Evolutionary conservation across 148 eudicot genomes (phyloP).

Genomic region (Heliamphora exappendiculata): DNA sequence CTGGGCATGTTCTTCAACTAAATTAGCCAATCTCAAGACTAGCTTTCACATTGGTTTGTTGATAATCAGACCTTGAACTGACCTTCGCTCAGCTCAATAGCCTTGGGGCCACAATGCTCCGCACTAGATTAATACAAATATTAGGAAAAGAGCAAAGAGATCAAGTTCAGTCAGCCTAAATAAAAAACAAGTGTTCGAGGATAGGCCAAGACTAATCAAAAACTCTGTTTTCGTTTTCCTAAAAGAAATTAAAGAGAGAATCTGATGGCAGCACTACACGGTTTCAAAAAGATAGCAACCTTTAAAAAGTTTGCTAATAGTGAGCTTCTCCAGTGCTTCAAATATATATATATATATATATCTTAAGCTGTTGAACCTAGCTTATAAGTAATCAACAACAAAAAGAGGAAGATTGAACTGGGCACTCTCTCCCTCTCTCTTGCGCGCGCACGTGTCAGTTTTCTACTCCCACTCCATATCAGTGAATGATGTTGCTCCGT

Average conservation of each 20-base stretch:
- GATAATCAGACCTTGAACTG: too few relatives aligned
- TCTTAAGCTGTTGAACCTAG: neutral
- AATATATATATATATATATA: too few relatives aligned
- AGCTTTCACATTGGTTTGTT: neutral
- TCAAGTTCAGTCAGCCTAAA: neutral
- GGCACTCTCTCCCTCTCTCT: neutral
- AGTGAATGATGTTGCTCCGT: neutral
- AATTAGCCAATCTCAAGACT: neutral
- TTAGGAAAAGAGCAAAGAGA: neutral
- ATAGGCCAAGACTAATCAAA: too few relatives aligned
- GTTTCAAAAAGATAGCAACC: neutral
- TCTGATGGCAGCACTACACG: too few relatives aligned
- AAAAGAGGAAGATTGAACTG: neutral
- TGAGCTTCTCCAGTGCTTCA: neutral
- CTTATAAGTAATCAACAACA: neutral
- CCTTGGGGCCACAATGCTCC: neutral
- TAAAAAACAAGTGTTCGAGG: neutral
- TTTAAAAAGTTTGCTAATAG: neutral
- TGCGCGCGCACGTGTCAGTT: neutral
- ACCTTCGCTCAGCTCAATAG: neutral
- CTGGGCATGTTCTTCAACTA: neutral
- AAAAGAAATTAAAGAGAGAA: too few relatives aligned
- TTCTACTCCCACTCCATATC: neutral
- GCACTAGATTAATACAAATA: neutral
- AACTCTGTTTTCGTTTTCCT: too few relatives aligned